Base-by-base conservation (phyloP, 2,329 filamentous ascomycete genomes). In the Fusarium fujikuroi region DNA sequence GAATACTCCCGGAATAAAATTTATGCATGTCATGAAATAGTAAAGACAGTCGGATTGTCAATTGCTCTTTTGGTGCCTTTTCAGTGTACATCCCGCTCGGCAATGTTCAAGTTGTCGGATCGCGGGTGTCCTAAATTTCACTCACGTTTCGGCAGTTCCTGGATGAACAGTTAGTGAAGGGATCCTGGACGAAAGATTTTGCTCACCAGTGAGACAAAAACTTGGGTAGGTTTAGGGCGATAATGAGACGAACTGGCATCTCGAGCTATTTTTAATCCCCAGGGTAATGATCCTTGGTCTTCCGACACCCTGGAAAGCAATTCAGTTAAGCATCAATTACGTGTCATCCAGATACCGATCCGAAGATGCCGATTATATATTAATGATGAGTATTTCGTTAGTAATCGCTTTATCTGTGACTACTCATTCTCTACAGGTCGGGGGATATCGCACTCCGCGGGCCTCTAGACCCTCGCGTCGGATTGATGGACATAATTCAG, bases 161-260 rank as follows among this genome's bases (percentile, higher is more conserved):
- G 4, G 2, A 23, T 5, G 4, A 9, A 4, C 4, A 9, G 1
- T 34, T 11, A 19, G 16, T 19, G 1, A 34, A 34, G 11, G n/a
- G 7, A 25, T 25, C n/a, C 12, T 21, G 32, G 18, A 21, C 9
- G 2, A 1, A 25, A 3, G 7, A 11, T 2, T 12, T 16, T 15
- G 6, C 18, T 19, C 9, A 25, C 1, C 8, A 3, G n/a, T 19
- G 32, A 36, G 12, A 9, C 8, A 52, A 9, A 19, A 8, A 6
- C 3, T 15, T 15, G 32, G 3, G n/a, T 8, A 21, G 18, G 6
- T 11, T 25, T 25, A 11, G 4, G 30, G 30, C 21, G 3, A 21
- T 21, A 9, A 9, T 30, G 7, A 8, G 21, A 32, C 10, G 14
- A 32, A 30, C 9, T 3, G 11, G 44, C 25, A 30, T 47, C 12